Conservation (phyloP, 768 basidiomycete species). For the Russula compacta region DNA sequence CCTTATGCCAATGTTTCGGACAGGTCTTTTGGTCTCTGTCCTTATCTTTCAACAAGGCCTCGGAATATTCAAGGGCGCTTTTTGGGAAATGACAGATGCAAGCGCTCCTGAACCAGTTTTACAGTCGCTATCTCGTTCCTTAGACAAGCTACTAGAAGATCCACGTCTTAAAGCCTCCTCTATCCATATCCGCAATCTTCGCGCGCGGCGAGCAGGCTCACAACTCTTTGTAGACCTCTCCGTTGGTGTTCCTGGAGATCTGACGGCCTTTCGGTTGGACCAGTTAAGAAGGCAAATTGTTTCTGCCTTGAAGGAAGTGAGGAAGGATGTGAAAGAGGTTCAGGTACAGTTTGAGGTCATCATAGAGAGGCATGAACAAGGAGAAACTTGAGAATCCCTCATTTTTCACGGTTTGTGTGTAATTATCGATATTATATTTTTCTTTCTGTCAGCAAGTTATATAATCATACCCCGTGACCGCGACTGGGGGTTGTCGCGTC, state of each 20-base stretch:
- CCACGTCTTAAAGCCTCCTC: neutral
- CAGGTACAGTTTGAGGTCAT: slow-evolving; percentile 5
- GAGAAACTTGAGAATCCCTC: neutral
- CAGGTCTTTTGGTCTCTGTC: slow-evolving; percentile 81
- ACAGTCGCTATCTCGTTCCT: slow-evolving; percentile 46
- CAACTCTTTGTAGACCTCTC: slow-evolving; percentile 76
- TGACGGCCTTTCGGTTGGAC: slow-evolving; percentile 51
- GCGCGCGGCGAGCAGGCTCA: slow-evolving; percentile 73
- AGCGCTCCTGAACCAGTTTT: slow-evolving; percentile 50
- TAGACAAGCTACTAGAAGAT: slow-evolving; percentile 11
- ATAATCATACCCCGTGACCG: slow-evolving; percentile 6
- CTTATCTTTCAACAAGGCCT: slow-evolving; percentile 79
- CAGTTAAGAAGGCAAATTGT: slow-evolving; percentile 55
- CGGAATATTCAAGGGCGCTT: slow-evolving; percentile 54
- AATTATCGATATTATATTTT: neutral
- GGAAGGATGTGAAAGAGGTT: slow-evolving; percentile 67
- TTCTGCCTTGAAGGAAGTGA: slow-evolving; percentile 41
- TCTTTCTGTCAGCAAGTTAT: no score
- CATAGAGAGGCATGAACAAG: neutral
- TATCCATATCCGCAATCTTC: slow-evolving; percentile 46
- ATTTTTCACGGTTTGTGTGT: neutral
- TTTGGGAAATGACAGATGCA: slow-evolving; percentile 78
- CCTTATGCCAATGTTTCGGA: neutral
- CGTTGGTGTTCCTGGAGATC: slow-evolving; percentile 51
- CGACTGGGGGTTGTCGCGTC: neutral